These are phyloP conservation scores for Gossypium sturtianum DNA, from an alignment of 345 rosid genomes.

Conservation along the genomic window DNA sequence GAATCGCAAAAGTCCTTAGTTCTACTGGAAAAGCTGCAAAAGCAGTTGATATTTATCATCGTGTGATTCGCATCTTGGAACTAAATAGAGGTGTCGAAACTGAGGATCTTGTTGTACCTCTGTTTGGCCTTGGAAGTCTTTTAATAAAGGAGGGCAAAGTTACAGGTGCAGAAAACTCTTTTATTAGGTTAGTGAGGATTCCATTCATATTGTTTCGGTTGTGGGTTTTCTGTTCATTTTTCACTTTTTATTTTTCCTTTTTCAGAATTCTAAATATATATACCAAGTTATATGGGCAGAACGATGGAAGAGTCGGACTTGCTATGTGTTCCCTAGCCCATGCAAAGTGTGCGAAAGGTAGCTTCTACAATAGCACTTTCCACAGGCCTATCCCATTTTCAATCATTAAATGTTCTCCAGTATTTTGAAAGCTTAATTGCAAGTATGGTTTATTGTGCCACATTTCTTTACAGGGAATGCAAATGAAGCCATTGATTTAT, in stretches of 20 bases:
- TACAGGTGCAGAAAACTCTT: constrained; percentile 50
- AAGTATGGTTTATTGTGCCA: constrained; percentile 9
- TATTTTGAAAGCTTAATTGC: neutral
- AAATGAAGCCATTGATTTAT: constrained; percentile 58
- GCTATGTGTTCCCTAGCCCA: constrained; percentile 79
- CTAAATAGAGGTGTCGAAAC: constrained; percentile 57
- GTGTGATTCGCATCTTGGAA: constrained; percentile 54
- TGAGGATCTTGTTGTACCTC: constrained; percentile 66
- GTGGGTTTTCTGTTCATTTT: constrained; percentile 12
- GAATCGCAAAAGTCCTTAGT: constrained; percentile 69
- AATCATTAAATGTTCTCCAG: neutral
- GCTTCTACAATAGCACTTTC: constrained; percentile 1
- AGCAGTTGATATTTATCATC: constrained; percentile 52
- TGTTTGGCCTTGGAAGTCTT: constrained; percentile 69
- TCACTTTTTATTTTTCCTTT: constrained; percentile 10
- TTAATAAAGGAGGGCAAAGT: constrained; percentile 66
- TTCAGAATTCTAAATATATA: constrained; percentile 60
- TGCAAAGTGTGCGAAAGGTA: constrained; percentile 75
- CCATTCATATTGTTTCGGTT: constrained; percentile 1
- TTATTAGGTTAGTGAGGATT: constrained; percentile 44
- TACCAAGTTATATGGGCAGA: constrained; percentile 51
- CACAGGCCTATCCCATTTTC: neutral
- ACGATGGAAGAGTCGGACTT: constrained; percentile 75
- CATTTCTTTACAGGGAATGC: constrained; percentile 48
- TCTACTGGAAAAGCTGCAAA: constrained; percentile 48